Conservation (phyloP, 768 basidiomycete species). For the Boletus pseudo-olivaceus region DNA sequence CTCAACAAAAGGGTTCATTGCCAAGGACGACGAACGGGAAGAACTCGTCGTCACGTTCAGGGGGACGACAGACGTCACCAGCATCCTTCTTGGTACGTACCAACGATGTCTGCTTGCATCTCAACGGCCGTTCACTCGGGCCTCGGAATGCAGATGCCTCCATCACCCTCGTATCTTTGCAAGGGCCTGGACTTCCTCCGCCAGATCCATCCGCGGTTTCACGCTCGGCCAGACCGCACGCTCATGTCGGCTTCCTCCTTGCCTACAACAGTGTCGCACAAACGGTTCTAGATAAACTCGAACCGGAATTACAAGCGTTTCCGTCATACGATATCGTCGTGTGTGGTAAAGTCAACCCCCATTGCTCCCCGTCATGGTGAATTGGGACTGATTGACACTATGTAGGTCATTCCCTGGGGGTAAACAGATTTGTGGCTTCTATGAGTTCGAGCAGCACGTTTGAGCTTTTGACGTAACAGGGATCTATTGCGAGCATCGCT, state of each 20-base stretch:
- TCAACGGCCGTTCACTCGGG: background rate
- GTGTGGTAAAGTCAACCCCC: conserved; percentile 24
- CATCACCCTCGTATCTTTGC: conserved; percentile 19
- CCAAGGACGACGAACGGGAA: conserved; percentile 38
- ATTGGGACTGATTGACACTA: background rate
- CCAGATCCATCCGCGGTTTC: background rate
- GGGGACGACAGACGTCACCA: conserved; percentile 32
- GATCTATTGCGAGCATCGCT: conserved; percentile 39
- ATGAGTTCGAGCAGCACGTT: background rate
- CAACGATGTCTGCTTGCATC: background rate
- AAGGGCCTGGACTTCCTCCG: conserved; percentile 26
- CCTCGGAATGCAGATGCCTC: conserved; percentile 14
- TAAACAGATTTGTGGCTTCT: conserved; percentile 11
- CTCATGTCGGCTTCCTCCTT: conserved; percentile 36
- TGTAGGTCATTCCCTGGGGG: conserved; percentile 41
- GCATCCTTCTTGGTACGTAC: conserved; percentile 19
- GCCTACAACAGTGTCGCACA: conserved; percentile 35
- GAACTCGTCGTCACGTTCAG: conserved; percentile 43
- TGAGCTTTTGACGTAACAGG: conserved; percentile 21
- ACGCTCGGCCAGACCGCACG: conserved; percentile 18
- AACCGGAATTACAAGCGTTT: conserved; percentile 28
- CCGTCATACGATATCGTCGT: conserved; percentile 34
- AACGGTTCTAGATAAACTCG: conserved; percentile 29
- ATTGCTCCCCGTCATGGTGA: background rate
- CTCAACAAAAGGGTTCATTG: conserved; percentile 43